Conservation (phyloP, 345 rosid genomes). For the Pistacia vera region DNA sequence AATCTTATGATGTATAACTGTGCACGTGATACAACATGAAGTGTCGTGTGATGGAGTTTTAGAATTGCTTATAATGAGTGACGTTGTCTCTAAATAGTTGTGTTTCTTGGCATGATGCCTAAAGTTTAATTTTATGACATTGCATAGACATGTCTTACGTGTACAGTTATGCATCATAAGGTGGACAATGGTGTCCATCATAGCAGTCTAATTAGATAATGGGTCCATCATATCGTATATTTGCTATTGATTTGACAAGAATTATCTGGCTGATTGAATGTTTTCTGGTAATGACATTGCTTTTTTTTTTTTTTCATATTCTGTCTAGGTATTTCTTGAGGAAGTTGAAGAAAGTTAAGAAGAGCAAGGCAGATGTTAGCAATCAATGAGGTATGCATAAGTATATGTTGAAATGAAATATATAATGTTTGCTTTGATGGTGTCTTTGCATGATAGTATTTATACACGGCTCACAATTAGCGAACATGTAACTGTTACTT, state of each 20-base stretch:
- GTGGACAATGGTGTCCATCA: not conserved
- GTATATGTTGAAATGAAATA: not conserved
- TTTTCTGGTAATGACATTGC: not conserved
- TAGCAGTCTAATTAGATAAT: not conserved
- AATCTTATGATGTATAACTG: not conserved
- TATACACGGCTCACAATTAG: not conserved
- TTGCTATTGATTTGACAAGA: not conserved
- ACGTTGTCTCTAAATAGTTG: too few relatives aligned
- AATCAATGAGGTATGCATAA: constrained; percentile 14
- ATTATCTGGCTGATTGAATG: not conserved
- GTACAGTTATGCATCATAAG: not conserved
- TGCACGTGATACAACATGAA: not conserved
- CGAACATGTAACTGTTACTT: not conserved
- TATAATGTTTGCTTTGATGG: not conserved
- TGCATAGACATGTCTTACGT: too few relatives aligned
- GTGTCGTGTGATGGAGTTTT: not conserved
- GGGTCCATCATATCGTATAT: not conserved
- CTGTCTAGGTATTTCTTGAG: constrained; percentile 18
- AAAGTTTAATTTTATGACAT: not conserved
- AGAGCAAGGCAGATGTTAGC: constrained; percentile 22
- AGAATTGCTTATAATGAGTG: not conserved
- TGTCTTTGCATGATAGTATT: not conserved
- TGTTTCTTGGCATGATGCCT: too few relatives aligned
- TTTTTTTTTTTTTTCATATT: not conserved
- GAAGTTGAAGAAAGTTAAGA: constrained; percentile 23